These are phyloP conservation scores for Trichoderma virens DNA, from an alignment of 495 filamentous ascomycete genomes.

Conservation along the genomic window DNA sequence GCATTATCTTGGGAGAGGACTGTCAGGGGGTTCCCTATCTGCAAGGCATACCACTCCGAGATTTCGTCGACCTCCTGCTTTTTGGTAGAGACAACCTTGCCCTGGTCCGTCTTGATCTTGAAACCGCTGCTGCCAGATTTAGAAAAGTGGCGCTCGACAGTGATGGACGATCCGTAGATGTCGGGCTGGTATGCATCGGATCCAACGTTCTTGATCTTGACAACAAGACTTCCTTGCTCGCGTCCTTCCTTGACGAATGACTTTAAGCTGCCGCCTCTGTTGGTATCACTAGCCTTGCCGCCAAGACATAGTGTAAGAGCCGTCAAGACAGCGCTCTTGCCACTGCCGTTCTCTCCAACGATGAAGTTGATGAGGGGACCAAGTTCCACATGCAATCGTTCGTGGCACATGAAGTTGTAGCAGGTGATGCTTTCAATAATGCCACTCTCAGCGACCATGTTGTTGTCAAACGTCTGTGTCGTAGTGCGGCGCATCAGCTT, in stretches of 20 bases:
- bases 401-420: constrained; percentile 93
- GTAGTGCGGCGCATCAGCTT: constrained; percentile 48
- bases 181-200: constrained; percentile 77
- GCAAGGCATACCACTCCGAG: constrained; percentile 82
- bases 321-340: constrained; percentile 97
- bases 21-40: constrained; percentile 96
- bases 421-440: constrained; percentile 78
- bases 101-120: constrained; percentile 69
- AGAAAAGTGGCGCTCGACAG: constrained; percentile 82
- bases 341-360: constrained; percentile 93
- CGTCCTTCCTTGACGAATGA: constrained; percentile 86
- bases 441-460: constrained; percentile 70
- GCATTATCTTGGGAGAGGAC: constrained; percentile 96
- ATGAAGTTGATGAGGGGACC: constrained; percentile 97
- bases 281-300: constrained; percentile 90
- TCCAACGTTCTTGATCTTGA: constrained; percentile 85
- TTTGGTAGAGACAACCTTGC: constrained; percentile 70
- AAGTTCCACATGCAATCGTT: constrained; percentile 66
- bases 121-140: constrained; percentile 72
- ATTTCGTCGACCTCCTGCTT: constrained; percentile 88
- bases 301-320: constrained; percentile 90
- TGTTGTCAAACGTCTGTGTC: constrained; percentile 52
- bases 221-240: constrained; percentile 49
- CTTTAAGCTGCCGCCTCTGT: constrained; percentile 85
- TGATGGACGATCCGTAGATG: constrained; percentile 76